These are phyloP conservation scores for Hypericum perforatum DNA, from an alignment of 345 rosid species.

Conservation along the genomic window DNA sequence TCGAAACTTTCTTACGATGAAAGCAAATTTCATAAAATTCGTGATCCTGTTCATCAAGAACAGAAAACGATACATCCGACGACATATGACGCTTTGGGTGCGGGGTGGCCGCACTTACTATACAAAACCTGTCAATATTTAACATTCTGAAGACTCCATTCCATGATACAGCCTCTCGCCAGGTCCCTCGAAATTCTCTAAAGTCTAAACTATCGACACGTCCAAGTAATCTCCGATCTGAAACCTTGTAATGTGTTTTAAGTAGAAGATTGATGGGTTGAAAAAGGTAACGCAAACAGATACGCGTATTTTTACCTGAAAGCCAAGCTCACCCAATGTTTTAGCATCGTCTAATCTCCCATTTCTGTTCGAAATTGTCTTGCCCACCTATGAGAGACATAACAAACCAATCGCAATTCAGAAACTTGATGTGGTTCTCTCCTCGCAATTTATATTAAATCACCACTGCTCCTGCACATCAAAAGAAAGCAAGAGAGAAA, in stretches of 20 bases:
- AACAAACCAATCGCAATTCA: slow-evolving; percentile 9
- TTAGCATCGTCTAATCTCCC: neutral
- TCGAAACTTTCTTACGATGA: no score
- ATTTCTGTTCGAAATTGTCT: neutral
- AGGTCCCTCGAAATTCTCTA: neutral
- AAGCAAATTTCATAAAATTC: no score
- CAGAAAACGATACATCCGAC: no score
- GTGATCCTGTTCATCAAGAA: no score
- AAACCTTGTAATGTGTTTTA: no score
- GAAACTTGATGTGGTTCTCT: slow-evolving; percentile 4
- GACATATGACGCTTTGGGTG: no score
- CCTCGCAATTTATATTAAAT: slow-evolving; percentile 1
- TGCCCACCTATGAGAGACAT: slow-evolving; percentile 1
- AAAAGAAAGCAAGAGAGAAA: neutral
- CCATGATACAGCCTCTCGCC: no score
- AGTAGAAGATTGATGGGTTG: no score
- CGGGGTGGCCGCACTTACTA: no score
- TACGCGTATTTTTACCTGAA: neutral
- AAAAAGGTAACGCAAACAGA: no score
- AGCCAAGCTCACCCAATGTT: neutral
- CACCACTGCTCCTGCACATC: neutral
- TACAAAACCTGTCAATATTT: no score
- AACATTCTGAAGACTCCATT: no score
- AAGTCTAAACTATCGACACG: neutral
- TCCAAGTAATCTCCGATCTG: slow-evolving; percentile 1